phyloP scores from a whole-genome alignment of 2,329 filamentous ascomycete species.

The Aspergillus fijiensis region DNA sequence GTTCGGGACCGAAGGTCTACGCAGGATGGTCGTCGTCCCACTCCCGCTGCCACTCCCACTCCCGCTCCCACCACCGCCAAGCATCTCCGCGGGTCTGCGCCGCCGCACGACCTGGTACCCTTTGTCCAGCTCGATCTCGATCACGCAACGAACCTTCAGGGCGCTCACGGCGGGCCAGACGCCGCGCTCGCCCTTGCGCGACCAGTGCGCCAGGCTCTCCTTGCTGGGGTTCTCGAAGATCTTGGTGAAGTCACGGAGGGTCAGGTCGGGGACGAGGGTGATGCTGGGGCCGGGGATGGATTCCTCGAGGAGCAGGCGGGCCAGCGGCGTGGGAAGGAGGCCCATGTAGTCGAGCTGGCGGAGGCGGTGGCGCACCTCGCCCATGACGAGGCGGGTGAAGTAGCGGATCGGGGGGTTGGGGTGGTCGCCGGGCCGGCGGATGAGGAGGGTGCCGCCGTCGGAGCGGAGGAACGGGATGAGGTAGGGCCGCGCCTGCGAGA shows the following conservation, averaged over 20 bases:
- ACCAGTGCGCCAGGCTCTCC: conserved; percentile 79
- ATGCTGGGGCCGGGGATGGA: conserved; percentile 74
- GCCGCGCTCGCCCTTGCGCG: conserved; percentile 75
- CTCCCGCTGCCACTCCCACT: neutral
- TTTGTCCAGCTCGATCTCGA: conserved; percentile 84
- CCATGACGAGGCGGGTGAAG: conserved; percentile 64
- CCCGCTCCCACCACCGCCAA: neutral
- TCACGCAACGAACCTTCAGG: conserved; percentile 74
- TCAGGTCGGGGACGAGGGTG: conserved; percentile 78
- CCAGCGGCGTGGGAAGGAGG: conserved; percentile 66
- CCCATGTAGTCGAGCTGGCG: conserved; percentile 77
- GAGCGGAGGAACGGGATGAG: conserved; percentile 80
- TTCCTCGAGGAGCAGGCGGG: conserved; percentile 79
- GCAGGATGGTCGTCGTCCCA: neutral
- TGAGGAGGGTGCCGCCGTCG: conserved; percentile 69
- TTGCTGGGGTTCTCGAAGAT: conserved; percentile 80
- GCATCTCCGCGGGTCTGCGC: conserved; percentile 31
- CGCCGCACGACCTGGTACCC: conserved; percentile 76
- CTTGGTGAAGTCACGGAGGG: conserved; percentile 68
- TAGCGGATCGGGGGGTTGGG: conserved; percentile 59
- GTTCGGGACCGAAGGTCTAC: conserved; percentile 22
- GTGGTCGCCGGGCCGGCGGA: conserved; percentile 59
- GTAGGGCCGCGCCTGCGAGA: conserved; percentile 88
- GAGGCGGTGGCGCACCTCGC: conserved; percentile 78
- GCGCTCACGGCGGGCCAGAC: conserved; percentile 89